Evolutionary conservation across 2,329 filamentous ascomycete species (phyloP).

Genomic region (Huntiella bhutanensis): DNA sequence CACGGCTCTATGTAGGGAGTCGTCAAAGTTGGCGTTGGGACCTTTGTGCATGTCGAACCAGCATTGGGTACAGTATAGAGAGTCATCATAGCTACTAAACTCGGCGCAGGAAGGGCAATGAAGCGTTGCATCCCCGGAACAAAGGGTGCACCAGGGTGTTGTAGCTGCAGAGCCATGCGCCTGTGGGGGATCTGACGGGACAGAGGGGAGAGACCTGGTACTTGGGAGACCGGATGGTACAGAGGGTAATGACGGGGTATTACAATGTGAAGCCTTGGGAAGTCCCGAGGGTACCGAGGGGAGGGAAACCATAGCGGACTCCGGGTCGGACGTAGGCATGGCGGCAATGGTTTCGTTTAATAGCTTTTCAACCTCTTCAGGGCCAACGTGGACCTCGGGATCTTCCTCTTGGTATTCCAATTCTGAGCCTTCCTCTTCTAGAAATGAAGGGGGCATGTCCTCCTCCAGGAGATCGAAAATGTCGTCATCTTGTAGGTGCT

Average conservation of each 20-base stretch:
- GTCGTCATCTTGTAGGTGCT: too few species aligned
- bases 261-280: neutral
- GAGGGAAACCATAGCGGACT: neutral
- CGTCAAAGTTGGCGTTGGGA: slow-evolving; percentile 49
- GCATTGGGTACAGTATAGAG: slow-evolving; percentile 53
- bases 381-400: too few species aligned
- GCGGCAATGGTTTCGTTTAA: too few species aligned
- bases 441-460: too few species aligned
- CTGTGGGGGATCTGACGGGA: slow-evolving; percentile 5
- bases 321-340: too few species aligned
- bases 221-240: slow-evolving; percentile 18
- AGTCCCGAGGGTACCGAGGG: neutral
- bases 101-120: slow-evolving; percentile 52
- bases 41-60: slow-evolving; percentile 68
- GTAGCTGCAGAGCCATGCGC: slow-evolving; percentile 49
- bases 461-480: too few species aligned
- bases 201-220: slow-evolving; percentile 15
- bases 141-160: slow-evolving; percentile 65
- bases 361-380: too few species aligned
- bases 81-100: slow-evolving; percentile 22
- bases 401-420: too few species aligned
- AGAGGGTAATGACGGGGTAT: slow-evolving; percentile 19
- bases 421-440: too few species aligned
- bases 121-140: slow-evolving; percentile 57
- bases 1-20: slow-evolving; percentile 48